Evolutionary conservation across 768 basidiomycete genomes (phyloP).

Genomic region (Suillus discolor): DNA sequence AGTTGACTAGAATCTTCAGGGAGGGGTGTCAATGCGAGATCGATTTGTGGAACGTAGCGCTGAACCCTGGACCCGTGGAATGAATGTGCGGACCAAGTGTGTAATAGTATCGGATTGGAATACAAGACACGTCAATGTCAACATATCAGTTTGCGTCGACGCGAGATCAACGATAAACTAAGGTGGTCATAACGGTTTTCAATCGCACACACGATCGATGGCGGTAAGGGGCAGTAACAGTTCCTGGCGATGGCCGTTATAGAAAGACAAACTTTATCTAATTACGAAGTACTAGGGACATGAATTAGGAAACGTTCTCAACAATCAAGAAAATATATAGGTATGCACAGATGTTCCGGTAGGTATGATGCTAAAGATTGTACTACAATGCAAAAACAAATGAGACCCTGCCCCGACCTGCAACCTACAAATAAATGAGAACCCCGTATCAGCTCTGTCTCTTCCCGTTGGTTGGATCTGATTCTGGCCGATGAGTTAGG

Average conservation of each 20-base stretch:
- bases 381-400: conserved; percentile 1
- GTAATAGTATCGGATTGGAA: neutral
- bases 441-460: neutral
- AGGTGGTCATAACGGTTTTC: neutral
- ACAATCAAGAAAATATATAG: neutral
- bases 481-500: neutral
- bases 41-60: neutral
- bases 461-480: neutral
- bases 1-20: neutral
- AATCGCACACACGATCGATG: too few relatives aligned
- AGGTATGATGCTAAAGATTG: conserved; percentile 5
- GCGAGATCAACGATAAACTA: neutral
- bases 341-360: conserved; percentile 5
- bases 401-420: neutral
- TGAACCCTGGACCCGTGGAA: neutral
- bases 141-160: neutral
- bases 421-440: neutral
- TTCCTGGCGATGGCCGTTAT: neutral
- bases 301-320: neutral
- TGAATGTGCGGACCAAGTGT: neutral
- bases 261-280: neutral
- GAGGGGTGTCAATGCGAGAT: conserved; percentile 5
- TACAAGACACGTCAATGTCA: neutral
- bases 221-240: neutral
- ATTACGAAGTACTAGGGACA: neutral